Evolutionary conservation across 192 early-diverging fungal genomes (phyloP).

Genomic region (Coemansia sp.): DNA sequence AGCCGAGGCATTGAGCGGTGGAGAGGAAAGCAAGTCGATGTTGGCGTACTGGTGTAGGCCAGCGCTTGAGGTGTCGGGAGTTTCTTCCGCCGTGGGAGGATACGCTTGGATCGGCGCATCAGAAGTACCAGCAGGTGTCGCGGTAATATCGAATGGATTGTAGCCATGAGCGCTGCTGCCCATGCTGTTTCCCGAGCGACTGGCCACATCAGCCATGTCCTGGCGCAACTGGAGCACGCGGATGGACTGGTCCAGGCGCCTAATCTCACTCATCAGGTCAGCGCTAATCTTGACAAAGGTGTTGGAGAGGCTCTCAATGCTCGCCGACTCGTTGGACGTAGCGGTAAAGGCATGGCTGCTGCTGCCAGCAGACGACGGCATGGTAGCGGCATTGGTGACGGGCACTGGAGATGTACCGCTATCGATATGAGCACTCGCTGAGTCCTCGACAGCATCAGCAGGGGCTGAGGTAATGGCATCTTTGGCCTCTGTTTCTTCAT

Average conservation of each 20-base stretch:
- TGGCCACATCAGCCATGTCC: constrained; percentile 32
- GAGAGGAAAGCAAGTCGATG: constrained; percentile 38
- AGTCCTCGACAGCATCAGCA: not conserved
- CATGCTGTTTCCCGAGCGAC: constrained; percentile 5
- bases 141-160: constrained; percentile 24
- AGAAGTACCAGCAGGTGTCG: constrained; percentile 15
- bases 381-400: not conserved
- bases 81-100: not conserved
- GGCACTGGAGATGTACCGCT: not conserved
- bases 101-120: constrained; percentile 31
- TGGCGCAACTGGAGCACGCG: constrained; percentile 44
- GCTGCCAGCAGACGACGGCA: not conserved
- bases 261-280: constrained; percentile 51
- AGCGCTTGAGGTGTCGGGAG: constrained; percentile 2
- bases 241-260: constrained; percentile 41
- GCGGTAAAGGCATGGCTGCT: constrained; percentile 6
- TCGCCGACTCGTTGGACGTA: constrained; percentile 10
- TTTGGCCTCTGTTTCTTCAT: not conserved
- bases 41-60: constrained; percentile 19
- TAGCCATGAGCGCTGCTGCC: constrained; percentile 8
- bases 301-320: constrained; percentile 37
- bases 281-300: constrained; percentile 50
- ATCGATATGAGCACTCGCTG: not conserved
- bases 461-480: not conserved
- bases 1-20: constrained; percentile 16